Conservation (phyloP, 345 rosid species). For the Salix purpurea region DNA sequence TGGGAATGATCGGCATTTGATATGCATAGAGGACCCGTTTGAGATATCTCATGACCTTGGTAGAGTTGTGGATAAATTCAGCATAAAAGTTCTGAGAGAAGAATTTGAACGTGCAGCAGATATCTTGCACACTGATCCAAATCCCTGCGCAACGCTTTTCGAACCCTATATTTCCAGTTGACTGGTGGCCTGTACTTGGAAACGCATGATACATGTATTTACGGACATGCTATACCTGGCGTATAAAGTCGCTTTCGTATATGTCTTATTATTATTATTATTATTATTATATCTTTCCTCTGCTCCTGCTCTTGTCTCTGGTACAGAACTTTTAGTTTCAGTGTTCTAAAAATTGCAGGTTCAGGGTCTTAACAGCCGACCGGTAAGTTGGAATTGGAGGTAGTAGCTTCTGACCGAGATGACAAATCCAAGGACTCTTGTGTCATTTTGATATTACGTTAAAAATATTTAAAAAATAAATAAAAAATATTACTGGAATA, state of each 20-base stretch:
- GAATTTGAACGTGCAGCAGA: conserved; percentile 96
- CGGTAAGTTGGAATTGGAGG: not conserved
- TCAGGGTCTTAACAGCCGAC: not conserved
- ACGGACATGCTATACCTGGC: not conserved
- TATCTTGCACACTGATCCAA: conserved; percentile 68
- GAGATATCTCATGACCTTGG: conserved; percentile 82
- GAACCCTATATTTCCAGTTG: conserved; percentile 52
- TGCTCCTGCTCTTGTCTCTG: not conserved
- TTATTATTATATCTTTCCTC: not conserved
- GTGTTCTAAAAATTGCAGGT: not conserved
- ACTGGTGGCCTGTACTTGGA: not conserved
- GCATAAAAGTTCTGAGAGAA: conserved; percentile 83
- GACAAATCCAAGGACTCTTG: too few relatives aligned
- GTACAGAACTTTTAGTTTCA: not conserved
- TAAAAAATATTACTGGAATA: too few relatives aligned
- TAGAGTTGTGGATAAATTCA: conserved; percentile 85
- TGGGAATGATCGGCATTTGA: conserved; percentile 93
- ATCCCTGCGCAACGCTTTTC: conserved; percentile 64
- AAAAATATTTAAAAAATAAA: too few relatives aligned
- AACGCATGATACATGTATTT: conserved; percentile 8
- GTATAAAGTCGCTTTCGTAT: too few relatives aligned
- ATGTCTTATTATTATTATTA: not conserved
- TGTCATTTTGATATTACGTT: too few relatives aligned
- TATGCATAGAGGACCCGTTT: conserved; percentile 99
- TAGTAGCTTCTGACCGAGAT: not conserved